phyloP scores from a whole-genome alignment of 148 eudicot genomes.

The Arctostaphylos glauca region DNA sequence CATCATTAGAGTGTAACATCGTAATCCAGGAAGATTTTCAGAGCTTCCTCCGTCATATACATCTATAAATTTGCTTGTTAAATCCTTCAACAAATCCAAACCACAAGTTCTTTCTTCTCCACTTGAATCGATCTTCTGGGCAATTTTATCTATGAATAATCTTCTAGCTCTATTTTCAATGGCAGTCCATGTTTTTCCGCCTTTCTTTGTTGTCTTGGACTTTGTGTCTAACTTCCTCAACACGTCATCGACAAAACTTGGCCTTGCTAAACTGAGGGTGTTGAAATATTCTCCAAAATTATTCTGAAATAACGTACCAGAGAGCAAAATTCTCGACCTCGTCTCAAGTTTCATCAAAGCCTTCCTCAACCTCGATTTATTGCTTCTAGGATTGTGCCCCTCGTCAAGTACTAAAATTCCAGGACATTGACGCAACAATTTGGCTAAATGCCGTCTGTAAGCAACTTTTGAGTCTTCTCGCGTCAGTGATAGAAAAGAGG shows the following conservation, averaged over 20 bases:
- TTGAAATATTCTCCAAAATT: slow-evolving; percentile 96
- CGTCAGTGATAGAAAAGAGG: slow-evolving; percentile 77
- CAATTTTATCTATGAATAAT: slow-evolving; percentile 73
- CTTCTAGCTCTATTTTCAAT: slow-evolving; percentile 86
- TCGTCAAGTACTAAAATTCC: slow-evolving; percentile 87
- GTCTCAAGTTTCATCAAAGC: slow-evolving; percentile 83
- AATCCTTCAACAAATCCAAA: slow-evolving; percentile 65
- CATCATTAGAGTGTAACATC: slow-evolving; percentile 89
- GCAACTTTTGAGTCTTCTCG: slow-evolving; percentile 85
- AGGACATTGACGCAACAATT: slow-evolving; percentile 74
- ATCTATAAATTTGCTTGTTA: slow-evolving; percentile 79
- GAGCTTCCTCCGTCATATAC: slow-evolving; percentile 83
- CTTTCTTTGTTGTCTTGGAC: slow-evolving; percentile 63
- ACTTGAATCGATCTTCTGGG: slow-evolving; percentile 61
- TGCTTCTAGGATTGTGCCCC: slow-evolving; percentile 97
- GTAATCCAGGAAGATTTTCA: slow-evolving; percentile 80
- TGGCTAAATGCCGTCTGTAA: slow-evolving; percentile 79
- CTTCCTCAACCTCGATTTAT: slow-evolving; percentile 83
- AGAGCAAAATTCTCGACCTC: slow-evolving; percentile 68
- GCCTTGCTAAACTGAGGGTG: slow-evolving; percentile 87
- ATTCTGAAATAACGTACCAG: slow-evolving; percentile 91
- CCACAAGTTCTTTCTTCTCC: slow-evolving; percentile 61
- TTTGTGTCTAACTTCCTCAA: slow-evolving; percentile 71
- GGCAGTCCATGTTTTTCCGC: slow-evolving; percentile 50
- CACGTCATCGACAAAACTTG: slow-evolving; percentile 75